A percentile compares a stretch with the other conserved stretches of the same genome.
Conservation (phyloP, 148 eudicot species). For the Chenopodium formosanum region DNA sequence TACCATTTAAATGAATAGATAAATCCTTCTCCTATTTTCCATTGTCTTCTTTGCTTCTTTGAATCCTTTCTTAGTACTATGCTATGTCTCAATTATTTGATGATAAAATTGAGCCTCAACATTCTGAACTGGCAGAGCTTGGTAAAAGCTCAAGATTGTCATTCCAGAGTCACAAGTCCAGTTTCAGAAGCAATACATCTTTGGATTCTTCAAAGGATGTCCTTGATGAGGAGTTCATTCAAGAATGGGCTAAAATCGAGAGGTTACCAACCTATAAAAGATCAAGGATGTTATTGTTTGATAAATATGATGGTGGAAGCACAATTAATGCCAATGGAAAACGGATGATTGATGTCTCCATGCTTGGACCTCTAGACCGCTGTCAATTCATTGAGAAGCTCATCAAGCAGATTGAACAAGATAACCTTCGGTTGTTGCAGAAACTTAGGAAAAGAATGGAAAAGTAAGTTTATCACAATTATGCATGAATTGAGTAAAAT, state of each 20-base stretch:
- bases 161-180: slow-evolving; percentile 31
- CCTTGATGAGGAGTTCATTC: slow-evolving; percentile 40
- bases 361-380: slow-evolving; percentile 65
- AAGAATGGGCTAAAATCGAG: slow-evolving; percentile 61
- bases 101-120: slow-evolving; percentile 41
- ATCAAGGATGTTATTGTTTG: slow-evolving; percentile 59
- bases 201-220: slow-evolving; percentile 33
- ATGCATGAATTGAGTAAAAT: no score
- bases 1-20: neutral
- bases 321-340: slow-evolving; percentile 40
- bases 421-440: slow-evolving; percentile 72
- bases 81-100: slow-evolving; percentile 44
- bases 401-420: slow-evolving; percentile 72
- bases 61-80: slow-evolving; percentile 6
- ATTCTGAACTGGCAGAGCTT: slow-evolving; percentile 41
- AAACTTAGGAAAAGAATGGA: slow-evolving; percentile 68
- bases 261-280: slow-evolving; percentile 72
- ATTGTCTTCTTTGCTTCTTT: slow-evolving; percentile 9
- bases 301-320: slow-evolving; percentile 36
- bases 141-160: slow-evolving; percentile 51
- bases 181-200: slow-evolving; percentile 39
- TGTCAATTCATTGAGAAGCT: slow-evolving; percentile 73
- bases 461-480: slow-evolving; percentile 42
- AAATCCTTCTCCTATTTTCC: neutral
- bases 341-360: slow-evolving; percentile 56